A percentile compares a stretch with the other conserved stretches of the same genome.
phyloP scores from a whole-genome alignment of 73 alveolate genomes.

The Paramecium sexaurelia region DNA sequence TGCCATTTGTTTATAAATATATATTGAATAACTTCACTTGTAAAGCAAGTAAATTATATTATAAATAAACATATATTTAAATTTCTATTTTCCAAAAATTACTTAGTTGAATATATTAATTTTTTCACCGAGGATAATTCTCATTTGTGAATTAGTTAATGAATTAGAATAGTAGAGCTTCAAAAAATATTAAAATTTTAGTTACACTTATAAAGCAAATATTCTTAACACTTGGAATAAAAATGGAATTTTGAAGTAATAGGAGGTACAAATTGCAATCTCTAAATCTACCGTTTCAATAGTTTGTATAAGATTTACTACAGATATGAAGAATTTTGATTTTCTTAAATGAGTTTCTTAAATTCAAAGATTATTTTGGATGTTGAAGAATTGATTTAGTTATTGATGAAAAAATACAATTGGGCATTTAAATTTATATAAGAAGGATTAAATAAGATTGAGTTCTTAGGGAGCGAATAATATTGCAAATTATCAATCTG shows the following conservation, averaged over 20 bases:
- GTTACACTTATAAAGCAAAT: not conserved
- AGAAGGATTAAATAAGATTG: not conserved
- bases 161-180: not conserved
- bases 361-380: not conserved
- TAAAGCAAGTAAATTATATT: too few species aligned
- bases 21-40: too few species aligned
- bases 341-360: not conserved
- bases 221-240: not conserved
- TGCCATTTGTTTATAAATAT: too few species aligned
- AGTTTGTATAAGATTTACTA: not conserved
- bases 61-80: too few species aligned
- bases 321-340: not conserved
- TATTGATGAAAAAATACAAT: not conserved
- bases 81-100: too few species aligned
- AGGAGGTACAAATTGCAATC: not conserved
- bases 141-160: not conserved
- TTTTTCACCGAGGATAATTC: too few species aligned
- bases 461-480: not conserved
- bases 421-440: not conserved
- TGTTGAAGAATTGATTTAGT: not conserved
- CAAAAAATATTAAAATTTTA: not conserved
- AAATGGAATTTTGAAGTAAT: not conserved
- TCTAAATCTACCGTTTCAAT: not conserved
- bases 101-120: too few species aligned
- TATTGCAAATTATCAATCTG: slow-evolving; percentile 1